Base-by-base conservation (phyloP, 345 rosid genomes). In the Lumnitzera littorea region DNA sequence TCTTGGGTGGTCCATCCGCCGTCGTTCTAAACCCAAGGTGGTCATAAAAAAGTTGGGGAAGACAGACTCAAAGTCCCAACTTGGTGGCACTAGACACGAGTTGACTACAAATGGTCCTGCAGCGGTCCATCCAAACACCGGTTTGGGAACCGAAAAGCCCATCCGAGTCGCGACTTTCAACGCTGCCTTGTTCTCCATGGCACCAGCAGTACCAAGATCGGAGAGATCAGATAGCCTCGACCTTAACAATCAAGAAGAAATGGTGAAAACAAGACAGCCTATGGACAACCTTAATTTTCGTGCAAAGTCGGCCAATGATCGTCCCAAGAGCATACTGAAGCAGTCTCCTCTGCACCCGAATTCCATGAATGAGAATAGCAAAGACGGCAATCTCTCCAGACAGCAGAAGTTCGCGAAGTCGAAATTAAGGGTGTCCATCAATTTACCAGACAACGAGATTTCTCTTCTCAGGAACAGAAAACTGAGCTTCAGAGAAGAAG, bases 361-460 rank as follows among this genome's bases (percentile, higher is more conserved):
- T 56, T 64, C 74, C 51, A 36, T 36, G 43, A 36, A 36, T 36
- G 43, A 9, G 43, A 46, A 53, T 53, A 65, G 62, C 24, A n/a
- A 58, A 14, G 74, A 65, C 14, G 63, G 43, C 43, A 36, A 59
- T 66, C 80, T 82, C 4, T 58, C 79, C 15, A 75, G 53, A 74
- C 85, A 78, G 74, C 81, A 74, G 65, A 84, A 74, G 47, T 82
- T 79, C 31, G 82, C 83, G 9, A 92, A 76, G 50, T 89, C 98
- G 4, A 89, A 80, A 75, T 72, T 84, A 13, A 82, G 98, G 76
- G 98, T 92, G 15, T 92, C 95, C 23, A 92, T 92, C 46, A 86
- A 92, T 67, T 76, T 92, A 60, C 98, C 98, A 1, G 96, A 92
- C 67, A 92, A 92, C 55, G 98, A 92, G 82, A 92, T 92, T 60